A percentile compares a stretch with the other conserved stretches of the same genome.
Conservation (phyloP, 495 filamentous ascomycete genomes). For the Cercophora newfieldiana region DNA sequence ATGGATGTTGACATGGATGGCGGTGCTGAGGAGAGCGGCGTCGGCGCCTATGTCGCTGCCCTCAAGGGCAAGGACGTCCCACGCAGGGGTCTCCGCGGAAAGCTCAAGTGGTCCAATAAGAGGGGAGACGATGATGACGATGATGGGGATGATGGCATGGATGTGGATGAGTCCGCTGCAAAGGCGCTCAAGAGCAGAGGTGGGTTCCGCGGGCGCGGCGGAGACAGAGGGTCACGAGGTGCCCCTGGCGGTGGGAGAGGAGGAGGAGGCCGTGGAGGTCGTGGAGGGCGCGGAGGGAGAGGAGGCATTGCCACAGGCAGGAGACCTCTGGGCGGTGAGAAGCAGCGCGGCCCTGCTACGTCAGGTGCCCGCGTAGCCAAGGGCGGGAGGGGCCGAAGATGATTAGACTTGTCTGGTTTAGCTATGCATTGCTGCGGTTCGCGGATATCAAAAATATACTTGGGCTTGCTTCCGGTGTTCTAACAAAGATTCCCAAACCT, state of each 20-base stretch:
- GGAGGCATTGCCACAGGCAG: conserved; percentile 18
- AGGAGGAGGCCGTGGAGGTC: conserved; percentile 15
- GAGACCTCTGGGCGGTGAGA: conserved; percentile 25
- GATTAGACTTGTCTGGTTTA: neutral
- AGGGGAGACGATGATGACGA: conserved; percentile 57
- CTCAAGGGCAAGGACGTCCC: conserved; percentile 82
- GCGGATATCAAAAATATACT: neutral
- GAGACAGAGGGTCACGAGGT: conserved; percentile 11
- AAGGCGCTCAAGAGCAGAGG: conserved; percentile 49
- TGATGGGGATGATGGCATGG: conserved; percentile 70
- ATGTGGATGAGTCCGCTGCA: conserved; percentile 42
- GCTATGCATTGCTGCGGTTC: neutral
- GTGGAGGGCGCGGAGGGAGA: conserved; percentile 24
- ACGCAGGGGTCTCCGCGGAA: conserved; percentile 76
- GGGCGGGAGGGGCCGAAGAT: conserved; percentile 1
- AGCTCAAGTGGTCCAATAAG: conserved; percentile 77
- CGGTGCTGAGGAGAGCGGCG: conserved; percentile 58
- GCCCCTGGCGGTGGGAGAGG: conserved; percentile 19
- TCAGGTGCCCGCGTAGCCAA: conserved; percentile 14
- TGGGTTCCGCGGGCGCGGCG: conserved; percentile 33
- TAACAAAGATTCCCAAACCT: neutral
- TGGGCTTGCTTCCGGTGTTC: neutral
- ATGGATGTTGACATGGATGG: conserved; percentile 60
- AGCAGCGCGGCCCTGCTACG: conserved; percentile 10
- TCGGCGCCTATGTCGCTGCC: conserved; percentile 90